phyloP scores from a whole-genome alignment of 106 monocot genomes.

The Dendrobium chrysotoxum region DNA sequence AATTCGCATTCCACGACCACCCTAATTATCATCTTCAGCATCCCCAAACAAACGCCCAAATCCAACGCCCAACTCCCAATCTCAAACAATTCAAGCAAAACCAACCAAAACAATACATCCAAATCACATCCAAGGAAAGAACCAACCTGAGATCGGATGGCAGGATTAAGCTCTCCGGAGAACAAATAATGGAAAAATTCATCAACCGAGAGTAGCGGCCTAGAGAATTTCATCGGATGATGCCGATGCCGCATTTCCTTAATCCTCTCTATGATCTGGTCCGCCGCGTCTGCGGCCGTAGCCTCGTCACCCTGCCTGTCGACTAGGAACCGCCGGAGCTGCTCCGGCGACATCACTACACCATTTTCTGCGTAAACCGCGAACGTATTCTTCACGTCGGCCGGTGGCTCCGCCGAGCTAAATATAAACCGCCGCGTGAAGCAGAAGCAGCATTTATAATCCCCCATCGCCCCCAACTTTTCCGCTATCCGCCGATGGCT shows the following conservation, averaged over 20 bases:
- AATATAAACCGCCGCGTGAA: conserved; percentile 44
- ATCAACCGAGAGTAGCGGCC: conserved; percentile 24
- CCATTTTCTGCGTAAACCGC: conserved; percentile 29
- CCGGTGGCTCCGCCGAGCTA: conserved; percentile 36
- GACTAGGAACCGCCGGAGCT: conserved; percentile 42
- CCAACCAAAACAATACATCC: background rate
- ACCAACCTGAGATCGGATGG: conserved; percentile 33
- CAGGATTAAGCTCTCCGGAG: conserved; percentile 46
- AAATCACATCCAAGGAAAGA: background rate
- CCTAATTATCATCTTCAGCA: background rate
- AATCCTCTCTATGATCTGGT: conserved; percentile 31
- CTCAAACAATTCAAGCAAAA: background rate
- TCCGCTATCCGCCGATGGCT: background rate
- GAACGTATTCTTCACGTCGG: conserved; percentile 41
- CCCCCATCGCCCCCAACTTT: conserved; percentile 21
- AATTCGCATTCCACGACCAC: background rate
- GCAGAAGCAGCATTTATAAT: conserved; percentile 61
- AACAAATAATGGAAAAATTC: conserved; percentile 56
- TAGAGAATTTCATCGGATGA: conserved; percentile 11
- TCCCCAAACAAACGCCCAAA: background rate
- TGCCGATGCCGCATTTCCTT: conserved; percentile 17
- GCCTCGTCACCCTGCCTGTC: conserved; percentile 35
- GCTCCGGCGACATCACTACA: conserved; percentile 25
- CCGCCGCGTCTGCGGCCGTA: conserved; percentile 13
- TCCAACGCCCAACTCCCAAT: background rate